phyloP scores from a whole-genome alignment of 345 rosid species.

The Eutrema yunnanense region DNA sequence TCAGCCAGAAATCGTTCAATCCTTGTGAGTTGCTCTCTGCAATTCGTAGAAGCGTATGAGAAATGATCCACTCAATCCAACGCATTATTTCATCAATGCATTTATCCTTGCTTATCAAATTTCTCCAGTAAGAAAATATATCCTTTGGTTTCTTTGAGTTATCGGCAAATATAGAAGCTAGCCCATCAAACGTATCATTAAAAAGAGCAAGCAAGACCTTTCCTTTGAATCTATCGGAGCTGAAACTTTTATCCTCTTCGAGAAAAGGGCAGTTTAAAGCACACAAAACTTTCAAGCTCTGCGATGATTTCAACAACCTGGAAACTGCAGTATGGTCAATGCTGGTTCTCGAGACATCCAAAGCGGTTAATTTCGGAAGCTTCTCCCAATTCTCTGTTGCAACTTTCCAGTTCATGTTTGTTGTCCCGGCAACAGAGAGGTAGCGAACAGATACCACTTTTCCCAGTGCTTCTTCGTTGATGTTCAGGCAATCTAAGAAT shows the following conservation, averaged over 20 bases:
- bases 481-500: conserved; percentile 63
- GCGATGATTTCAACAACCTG: conserved; percentile 50
- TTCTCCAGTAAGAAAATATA: conserved; percentile 52
- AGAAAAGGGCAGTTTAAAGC: conserved; percentile 60
- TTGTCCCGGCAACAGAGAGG: conserved; percentile 78
- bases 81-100: conserved; percentile 44
- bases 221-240: conserved; percentile 43
- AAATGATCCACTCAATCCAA: conserved; percentile 74
- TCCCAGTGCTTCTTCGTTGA: conserved; percentile 63
- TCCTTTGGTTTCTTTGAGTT: conserved; percentile 38
- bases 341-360: conserved; percentile 85
- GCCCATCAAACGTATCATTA: conserved; percentile 42
- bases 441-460: conserved; percentile 50
- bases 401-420: conserved; percentile 59
- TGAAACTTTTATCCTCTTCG: conserved; percentile 41
- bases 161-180: conserved; percentile 49
- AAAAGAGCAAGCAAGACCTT: conserved; percentile 46
- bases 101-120: conserved; percentile 35
- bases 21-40: conserved; percentile 64
- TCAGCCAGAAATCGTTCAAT: conserved; percentile 61
- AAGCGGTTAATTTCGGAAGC: conserved; percentile 55
- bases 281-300: conserved; percentile 65
- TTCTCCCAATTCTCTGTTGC: conserved; percentile 53
- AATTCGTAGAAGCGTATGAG: conserved; percentile 55
- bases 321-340: conserved; percentile 45